Evolutionary conservation across 148 eudicot species (phyloP).

Genomic region (Vaccinium macrocarpon): DNA sequence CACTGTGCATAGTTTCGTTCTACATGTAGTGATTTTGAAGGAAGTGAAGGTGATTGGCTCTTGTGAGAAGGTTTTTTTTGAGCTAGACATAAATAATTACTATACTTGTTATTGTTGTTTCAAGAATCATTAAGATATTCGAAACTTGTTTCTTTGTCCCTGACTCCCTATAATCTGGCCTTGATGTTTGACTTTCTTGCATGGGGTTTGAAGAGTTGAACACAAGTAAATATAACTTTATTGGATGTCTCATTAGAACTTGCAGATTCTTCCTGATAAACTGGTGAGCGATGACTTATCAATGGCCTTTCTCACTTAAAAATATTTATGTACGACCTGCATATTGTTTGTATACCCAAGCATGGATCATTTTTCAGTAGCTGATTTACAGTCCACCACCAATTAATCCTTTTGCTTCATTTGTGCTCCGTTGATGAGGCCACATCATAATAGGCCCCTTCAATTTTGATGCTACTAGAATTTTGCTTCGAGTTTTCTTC

Average conservation of each 20-base stretch:
- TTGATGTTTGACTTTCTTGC: background rate
- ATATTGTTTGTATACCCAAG: background rate
- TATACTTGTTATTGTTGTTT: background rate
- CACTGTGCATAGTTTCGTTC: background rate
- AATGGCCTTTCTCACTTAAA: background rate
- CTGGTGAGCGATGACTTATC: background rate
- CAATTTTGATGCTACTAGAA: background rate
- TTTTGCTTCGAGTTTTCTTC: background rate
- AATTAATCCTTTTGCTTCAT: background rate
- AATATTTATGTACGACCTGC: background rate
- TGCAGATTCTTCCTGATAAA: background rate
- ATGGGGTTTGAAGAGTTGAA: no score
- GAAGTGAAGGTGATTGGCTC: background rate
- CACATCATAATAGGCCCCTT: background rate
- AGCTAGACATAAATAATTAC: background rate
- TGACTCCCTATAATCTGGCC: background rate
- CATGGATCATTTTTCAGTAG: background rate
- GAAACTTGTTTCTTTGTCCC: background rate
- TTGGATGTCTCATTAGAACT: background rate
- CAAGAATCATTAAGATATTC: background rate
- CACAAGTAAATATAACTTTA: background rate
- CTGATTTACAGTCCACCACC: slow-evolving; percentile 11
- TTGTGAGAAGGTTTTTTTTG: background rate
- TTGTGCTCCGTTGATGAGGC: background rate
- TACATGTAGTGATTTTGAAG: background rate